These are phyloP conservation scores for thale cress (Arabidopsis thaliana) DNA, from an alignment of 345 rosid species.

Conservation along the genomic window DNA sequence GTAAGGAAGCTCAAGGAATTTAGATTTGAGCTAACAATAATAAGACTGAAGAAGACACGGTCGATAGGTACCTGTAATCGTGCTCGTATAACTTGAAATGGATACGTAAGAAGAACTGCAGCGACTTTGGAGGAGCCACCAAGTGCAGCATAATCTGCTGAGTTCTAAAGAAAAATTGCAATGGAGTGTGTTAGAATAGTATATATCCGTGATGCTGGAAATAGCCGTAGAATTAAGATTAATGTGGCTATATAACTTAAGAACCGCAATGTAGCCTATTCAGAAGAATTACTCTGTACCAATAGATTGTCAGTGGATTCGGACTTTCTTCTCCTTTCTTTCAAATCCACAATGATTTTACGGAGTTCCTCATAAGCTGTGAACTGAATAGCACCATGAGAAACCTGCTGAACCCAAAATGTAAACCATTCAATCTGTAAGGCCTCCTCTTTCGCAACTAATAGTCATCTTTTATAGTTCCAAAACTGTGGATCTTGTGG, in stretches of 20 bases:
- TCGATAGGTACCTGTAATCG: conserved; percentile 67
- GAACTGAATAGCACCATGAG: conserved; percentile 95
- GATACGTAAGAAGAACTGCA: conserved; percentile 87
- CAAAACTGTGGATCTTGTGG: background rate
- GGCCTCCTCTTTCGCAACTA: background rate
- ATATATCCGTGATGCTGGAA: conserved; percentile 2
- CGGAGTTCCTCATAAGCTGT: conserved; percentile 92
- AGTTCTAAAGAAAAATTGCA: conserved; percentile 55
- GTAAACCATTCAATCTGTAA: background rate
- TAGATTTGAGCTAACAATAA: conserved; percentile 2
- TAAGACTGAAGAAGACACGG: background rate
- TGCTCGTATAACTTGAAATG: conserved; percentile 93
- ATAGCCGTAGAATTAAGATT: background rate
- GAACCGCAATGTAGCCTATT: background rate
- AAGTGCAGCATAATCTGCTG: conserved; percentile 83
- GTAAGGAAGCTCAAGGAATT: background rate
- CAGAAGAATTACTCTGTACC: conserved; percentile 50
- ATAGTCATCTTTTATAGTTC: background rate
- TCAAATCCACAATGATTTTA: conserved; percentile 59
- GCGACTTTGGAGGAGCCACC: conserved; percentile 90
- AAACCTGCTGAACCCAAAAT: conserved; percentile 71
- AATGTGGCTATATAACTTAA: background rate
- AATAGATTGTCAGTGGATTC: conserved; percentile 53
- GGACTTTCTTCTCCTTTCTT: conserved; percentile 47
- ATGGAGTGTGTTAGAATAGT: conserved; percentile 3